phyloP scores from a whole-genome alignment of 164 flowering plant genomes.

The Tetrastigma voinierianum region DNA sequence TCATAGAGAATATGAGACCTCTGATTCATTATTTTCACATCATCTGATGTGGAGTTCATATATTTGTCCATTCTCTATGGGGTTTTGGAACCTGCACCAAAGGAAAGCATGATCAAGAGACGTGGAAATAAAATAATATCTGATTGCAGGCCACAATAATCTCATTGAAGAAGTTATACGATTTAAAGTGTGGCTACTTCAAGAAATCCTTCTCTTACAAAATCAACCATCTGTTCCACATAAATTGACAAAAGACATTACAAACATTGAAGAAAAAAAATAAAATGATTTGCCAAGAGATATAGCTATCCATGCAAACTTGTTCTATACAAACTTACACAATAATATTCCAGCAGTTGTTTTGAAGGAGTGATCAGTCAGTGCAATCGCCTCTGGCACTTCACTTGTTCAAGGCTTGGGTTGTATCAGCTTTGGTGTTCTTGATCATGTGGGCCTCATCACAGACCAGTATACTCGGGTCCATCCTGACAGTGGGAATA shows the following conservation, averaged over 20 bases:
- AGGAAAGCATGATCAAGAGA: constrained; percentile 9
- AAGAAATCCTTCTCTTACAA: constrained; percentile 98
- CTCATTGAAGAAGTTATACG: constrained; percentile 12
- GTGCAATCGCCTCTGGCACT: constrained; percentile 94
- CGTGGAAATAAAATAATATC: not conserved
- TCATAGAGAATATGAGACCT: constrained; percentile 96
- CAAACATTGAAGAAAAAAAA: not conserved
- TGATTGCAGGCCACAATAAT: not conserved
- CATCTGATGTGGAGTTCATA: constrained; percentile 79
- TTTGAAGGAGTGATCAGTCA: constrained; percentile 97
- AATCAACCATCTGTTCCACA: constrained; percentile 91
- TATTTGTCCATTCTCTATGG: constrained; percentile 94
- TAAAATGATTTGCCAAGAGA: not conserved
- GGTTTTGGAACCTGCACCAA: constrained; percentile 86
- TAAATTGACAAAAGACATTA: constrained; percentile 8
- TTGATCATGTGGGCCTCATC: constrained; percentile 99
- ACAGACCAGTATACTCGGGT: constrained; percentile 94
- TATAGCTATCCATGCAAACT: not conserved
- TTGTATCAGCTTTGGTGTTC: constrained; percentile 85
- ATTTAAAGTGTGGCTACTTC: constrained; percentile 95
- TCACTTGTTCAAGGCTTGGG: constrained; percentile 91
- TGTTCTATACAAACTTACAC: constrained; percentile 69
- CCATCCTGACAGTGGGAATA: constrained; percentile 61
- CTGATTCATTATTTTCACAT: constrained; percentile 95
- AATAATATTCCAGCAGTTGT: constrained; percentile 98